phyloP scores from a whole-genome alignment of 441 rosid species.

The Erodium trifolium region DNA sequence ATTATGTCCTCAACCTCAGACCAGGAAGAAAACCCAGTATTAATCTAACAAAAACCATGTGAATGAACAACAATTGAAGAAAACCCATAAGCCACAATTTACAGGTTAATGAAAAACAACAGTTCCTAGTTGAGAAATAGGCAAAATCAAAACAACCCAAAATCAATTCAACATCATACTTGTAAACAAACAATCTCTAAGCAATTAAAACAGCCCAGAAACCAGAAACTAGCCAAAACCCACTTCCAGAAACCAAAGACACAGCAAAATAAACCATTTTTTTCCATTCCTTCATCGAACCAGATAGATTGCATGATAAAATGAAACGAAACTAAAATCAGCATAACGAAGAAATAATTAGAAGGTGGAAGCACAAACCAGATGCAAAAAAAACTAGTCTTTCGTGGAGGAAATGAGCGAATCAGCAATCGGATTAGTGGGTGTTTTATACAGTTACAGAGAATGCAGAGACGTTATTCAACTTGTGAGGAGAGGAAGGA shows the following conservation, averaged over 20 bases:
- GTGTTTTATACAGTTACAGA: background rate
- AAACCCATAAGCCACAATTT: background rate
- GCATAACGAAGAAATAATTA: background rate
- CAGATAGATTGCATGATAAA: too few species aligned
- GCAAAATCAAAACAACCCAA: slow-evolving; percentile 1
- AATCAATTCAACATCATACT: background rate
- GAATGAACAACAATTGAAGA: background rate
- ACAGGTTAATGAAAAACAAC: background rate
- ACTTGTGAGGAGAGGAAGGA: background rate
- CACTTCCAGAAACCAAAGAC: background rate
- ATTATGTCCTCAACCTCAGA: background rate
- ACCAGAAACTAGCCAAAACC: background rate
- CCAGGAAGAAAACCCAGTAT: background rate
- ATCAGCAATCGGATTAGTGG: background rate
- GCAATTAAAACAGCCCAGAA: background rate
- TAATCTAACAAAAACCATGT: background rate
- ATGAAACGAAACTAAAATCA: too few species aligned
- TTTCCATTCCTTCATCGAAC: too few species aligned
- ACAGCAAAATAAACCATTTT: too few species aligned
- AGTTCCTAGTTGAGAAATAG: background rate
- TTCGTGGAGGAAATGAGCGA: background rate
- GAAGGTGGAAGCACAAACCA: slow-evolving; percentile 3
- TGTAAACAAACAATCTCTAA: background rate
- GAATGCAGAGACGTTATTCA: background rate
- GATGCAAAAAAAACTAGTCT: background rate